Base-by-base conservation (phyloP, 1,284 basidiomycete genomes). In the Pascua sp. region DNA sequence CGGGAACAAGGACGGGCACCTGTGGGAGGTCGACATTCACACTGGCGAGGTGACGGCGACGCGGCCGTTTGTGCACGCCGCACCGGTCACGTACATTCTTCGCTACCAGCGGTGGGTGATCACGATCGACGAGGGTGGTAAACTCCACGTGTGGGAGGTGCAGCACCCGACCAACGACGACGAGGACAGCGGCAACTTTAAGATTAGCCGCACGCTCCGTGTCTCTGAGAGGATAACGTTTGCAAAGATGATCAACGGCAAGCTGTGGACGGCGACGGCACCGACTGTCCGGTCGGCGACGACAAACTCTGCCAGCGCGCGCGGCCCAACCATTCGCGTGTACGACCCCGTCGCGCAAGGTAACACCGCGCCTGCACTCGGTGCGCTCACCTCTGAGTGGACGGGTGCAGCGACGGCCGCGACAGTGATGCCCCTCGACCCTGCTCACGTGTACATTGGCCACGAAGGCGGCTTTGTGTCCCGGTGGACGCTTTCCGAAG, bases 401-500 rank as follows among this genome's bases (percentile, higher is more conserved):
- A 72, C 75, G 0, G 94, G 94, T 1, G 81, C 88, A 0, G 89
- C 96, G 12, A 90, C 89, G 0, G 85, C 86, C 36, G 91, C 88
- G 0, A 85, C 92, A 0, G 78, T 90, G 24, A 77, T 98, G 7
- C 87, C 90, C 0, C 82, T 86, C 0, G 78, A 83, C 11, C 85
- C 86, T 0, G 80, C 83, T 1, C 76, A 79, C 16, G 87, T 91
- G 37, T 98, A 87, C 67, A 80, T 98, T n/a, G 92, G 90, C 0
- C 95, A 98, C 68, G 94, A 98, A 73, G 91, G 89, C 45, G 96
- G 95, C 0, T 88, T 82, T 66, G 81, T 97, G 59, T 87, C 86
- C 0, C 78, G 92, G 11, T 98, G 93, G 91, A 71, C 71, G 39
- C 47, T 48, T 1, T 18, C 10, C 2, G 16, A 38, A 3, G 11